Evolutionary conservation across 768 basidiomycete species (phyloP), one percentile per base, ranked within the genome.

Genomic region (Lactarius tabidus): DNA sequence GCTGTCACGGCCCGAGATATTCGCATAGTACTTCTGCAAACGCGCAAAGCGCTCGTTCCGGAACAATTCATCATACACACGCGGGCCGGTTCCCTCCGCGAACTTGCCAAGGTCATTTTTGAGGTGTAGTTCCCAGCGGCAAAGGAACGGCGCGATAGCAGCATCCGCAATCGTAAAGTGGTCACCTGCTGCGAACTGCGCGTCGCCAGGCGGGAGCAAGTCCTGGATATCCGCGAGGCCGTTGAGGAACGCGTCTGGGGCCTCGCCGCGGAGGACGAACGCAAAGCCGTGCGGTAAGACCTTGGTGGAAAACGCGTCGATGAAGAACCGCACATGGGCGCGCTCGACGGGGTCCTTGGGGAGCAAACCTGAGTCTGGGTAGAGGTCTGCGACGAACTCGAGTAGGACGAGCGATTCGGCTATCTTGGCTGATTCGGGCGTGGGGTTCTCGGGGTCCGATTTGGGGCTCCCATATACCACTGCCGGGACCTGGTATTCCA

Each of bases 151-250:
- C 2, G 80, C 75, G 14, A 86, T 67, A 0, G 84, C 81, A 1
- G 83, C 81, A 67, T 88, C 88, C 7, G 86, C 87, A 57, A 83
- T 82, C 23, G 80, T 84, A 70, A 80, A 87, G 57, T 81, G 76
- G 6, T 74, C 70, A 1, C 76, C 75, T 6, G 72, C 58, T 0
- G 71, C 84, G 39, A 76, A 83, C 23, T 79, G 48, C 2, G 26
- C 81, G 41, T 78, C 75, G 41, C 78, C 75, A 2, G 71, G 67
- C 1, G 82, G 79, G 33, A 89, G 75, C 31, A 83, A 73, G 15
- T 66, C 70, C 71, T 86, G 85, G 29, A 84, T 69, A 28, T 71
- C 75, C 29, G 84, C 81, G 38, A 85, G 0, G 76, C 82, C 4
- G 67, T 65, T 12, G n/a, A 83, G 66, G 48, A 85, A 62, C 1